Conservation (phyloP, 345 rosid genomes). For the Conringia planisiliqua region DNA sequence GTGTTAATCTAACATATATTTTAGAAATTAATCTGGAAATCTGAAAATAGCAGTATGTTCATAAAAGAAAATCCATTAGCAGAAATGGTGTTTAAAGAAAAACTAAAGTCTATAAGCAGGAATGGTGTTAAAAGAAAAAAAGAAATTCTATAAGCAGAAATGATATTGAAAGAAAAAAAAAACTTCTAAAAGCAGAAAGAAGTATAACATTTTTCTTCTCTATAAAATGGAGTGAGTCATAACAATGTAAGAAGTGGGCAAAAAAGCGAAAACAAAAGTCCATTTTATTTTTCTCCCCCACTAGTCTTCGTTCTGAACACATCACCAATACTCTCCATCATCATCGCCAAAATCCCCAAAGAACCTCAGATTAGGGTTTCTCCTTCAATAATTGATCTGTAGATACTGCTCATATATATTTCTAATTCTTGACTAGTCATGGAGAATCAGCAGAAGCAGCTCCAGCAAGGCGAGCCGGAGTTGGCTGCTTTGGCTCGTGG, state of each 20-base stretch:
- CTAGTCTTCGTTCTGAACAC: constrained; percentile 32
- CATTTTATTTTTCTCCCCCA: constrained; percentile 34
- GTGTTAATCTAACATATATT: neutral
- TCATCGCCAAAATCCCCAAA: constrained; percentile 30
- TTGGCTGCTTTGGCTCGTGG: constrained; percentile 16
- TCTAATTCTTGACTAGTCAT: constrained; percentile 23
- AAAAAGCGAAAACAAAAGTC: constrained; percentile 26
- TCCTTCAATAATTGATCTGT: constrained; percentile 14
- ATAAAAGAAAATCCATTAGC: neutral
- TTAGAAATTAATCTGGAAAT: neutral
- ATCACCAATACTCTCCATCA: constrained; percentile 20
- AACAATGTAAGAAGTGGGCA: neutral
- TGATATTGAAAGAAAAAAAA: neutral
- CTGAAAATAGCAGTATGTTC: neutral
- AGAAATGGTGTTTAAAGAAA: neutral
- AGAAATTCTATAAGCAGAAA: neutral
- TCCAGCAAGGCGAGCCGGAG: constrained; percentile 20
- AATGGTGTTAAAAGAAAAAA: neutral
- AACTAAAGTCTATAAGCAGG: too few relatives aligned
- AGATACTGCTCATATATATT: neutral
- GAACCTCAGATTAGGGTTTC: constrained; percentile 60
- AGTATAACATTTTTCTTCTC: neutral
- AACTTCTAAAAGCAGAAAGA: neutral
- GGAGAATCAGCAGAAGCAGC: constrained; percentile 40
- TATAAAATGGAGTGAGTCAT: neutral